These are phyloP conservation scores for Emergomyces pasteurianus DNA, from an alignment of 2,329 filamentous ascomycete genomes.

Conservation along the genomic window DNA sequence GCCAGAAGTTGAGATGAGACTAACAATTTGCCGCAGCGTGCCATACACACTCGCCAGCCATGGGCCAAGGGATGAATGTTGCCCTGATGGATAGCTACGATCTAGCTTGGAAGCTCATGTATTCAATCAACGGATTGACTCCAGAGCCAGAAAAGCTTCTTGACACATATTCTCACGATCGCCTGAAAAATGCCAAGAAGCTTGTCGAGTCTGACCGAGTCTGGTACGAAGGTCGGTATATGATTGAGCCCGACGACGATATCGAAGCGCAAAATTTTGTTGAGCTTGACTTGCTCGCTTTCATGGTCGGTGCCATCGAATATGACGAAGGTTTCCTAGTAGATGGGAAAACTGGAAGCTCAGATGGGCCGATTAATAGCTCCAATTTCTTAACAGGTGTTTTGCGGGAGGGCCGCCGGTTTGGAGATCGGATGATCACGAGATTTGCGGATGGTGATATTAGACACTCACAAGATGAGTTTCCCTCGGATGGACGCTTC, in stretches of 20 bases:
- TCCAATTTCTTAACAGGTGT: constrained; percentile 22
- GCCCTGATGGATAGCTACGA: constrained; percentile 18
- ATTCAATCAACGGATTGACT: constrained; percentile 26
- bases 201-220: not conserved
- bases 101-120: constrained; percentile 30
- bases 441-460: constrained; percentile 25
- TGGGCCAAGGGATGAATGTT: constrained; percentile 3
- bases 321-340: not conserved
- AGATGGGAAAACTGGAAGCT: not conserved
- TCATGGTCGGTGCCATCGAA: constrained; percentile 1
- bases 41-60: constrained; percentile 1
- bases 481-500: constrained; percentile 1
- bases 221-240: not conserved
- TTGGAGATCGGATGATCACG: constrained; percentile 20
- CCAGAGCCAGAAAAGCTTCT: constrained; percentile 9
- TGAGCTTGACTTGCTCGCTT: not conserved
- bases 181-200: not conserved
- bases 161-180: not conserved
- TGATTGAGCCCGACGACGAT: not conserved
- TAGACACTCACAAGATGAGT: constrained; percentile 23
- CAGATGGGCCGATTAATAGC: constrained; percentile 14
- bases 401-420: constrained; percentile 21
- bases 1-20: not conserved
- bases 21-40: not conserved
- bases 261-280: not conserved